Evolutionary conservation across 768 basidiomycete species (phyloP), one percentile per base, ranked within the genome.

Genomic region (Tylopilus plumbeoviolaceoides): DNA sequence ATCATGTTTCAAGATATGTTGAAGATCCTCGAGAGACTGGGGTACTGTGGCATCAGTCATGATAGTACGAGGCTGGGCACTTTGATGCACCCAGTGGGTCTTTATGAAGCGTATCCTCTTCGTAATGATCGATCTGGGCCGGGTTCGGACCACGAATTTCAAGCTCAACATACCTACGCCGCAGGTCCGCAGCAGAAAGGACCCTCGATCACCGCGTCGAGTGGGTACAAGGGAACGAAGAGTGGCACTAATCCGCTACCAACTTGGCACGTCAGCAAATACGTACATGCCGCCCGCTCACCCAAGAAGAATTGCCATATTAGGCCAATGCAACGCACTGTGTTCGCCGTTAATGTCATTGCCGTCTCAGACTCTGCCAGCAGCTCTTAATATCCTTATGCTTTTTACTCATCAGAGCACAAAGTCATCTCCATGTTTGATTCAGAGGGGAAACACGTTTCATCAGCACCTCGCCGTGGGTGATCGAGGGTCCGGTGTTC

Each of bases 1-100:
- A 66, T 95, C 91, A 61, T 77, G 3, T 33, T 59, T 52, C 47
- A 95, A 72, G 14, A 83, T 63, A 5, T 61, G 35, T 53, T 76
- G 69, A 48, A 97, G 75, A 7, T 89, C 83, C 9, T 81, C 68
- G 2, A 85, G 55, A 31, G 81, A 78, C 36, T 70, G 74, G 4
- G 85, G 84, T 12, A 61, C 50, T 12, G 53, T 47, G 38, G 38
- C 46, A 9, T 44, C 4, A 20, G 35, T 31, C 63, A 63, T 63
- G 50, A 41, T 20, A 28, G 56, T 51, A 44, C 38, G n/a, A 36
- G 3, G 17, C 35, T 36, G 35, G 15, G 35, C 33, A 35, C 15
- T 17, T 17, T 36, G 35, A 17, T 15, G 14, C 15, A 7, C 12
- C 12, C 12, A 33, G 33, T 15, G 33, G 33, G 33, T 15, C 14